Evolutionary conservation across 306 rosid species (phyloP), one percentile per base, ranked within the genome.

Genomic region (Hippophae rhamnoides): DNA sequence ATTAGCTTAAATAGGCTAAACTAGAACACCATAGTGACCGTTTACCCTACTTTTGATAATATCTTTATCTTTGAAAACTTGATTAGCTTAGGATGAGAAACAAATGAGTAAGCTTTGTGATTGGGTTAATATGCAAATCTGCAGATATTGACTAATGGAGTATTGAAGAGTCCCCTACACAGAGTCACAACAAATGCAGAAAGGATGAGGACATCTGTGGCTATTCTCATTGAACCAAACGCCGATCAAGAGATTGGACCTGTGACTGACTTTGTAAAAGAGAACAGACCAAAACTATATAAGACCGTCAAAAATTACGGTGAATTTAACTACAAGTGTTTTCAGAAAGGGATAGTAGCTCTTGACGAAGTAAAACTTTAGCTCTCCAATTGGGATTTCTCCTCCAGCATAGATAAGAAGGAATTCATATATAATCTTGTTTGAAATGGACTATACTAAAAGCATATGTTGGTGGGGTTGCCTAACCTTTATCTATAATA

Each of bases 111-210:
- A 50, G 18, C 1, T 50, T 50, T 10, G 9, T 42, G 10, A 7
- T 58, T 41, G 25, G 13, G 40, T 58, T 13, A 41, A 6, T 1
- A 5, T 53, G 43, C 0, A 31, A 6, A 10, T 9, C 8, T 41
- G 41, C 60, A 45, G 73, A 60, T 54, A 5, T 25, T 54, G 61
- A 60, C 56, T 47, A 60, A 60, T 54, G 73, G 73, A 6, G 18
- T 46, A 14, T 53, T 44, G 31, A 68, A 68, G 56, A 68, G 73
- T 12, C 62, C 73, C 1, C 10, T 60, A 44, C 73, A 68, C 60
- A 61, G 73, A 9, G 67, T 54, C 18, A 58, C 57, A 45, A 61
- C 73, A 47, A 68, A 68, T 54, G 3, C 62, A 6, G 56, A 68
- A 26, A 60, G 9, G 11, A 45, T 53, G 43, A 68, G 73, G 14